Evolutionary conservation across 192 early-diverging fungal genomes (phyloP).

Genomic region (Kappamyces sp.): DNA sequence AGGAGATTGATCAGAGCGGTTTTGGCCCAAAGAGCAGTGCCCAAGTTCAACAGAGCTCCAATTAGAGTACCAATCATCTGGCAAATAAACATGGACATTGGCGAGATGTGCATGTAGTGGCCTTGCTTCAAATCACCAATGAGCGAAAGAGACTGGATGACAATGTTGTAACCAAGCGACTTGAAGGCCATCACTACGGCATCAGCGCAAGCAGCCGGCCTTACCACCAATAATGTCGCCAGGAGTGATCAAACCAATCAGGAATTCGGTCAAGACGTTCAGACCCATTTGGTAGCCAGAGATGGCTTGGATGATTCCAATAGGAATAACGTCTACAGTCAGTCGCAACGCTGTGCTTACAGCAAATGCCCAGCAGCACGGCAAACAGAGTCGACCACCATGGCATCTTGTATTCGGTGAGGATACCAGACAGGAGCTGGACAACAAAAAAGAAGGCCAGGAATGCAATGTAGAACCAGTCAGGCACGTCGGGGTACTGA

Average conservation of each 20-base stretch:
- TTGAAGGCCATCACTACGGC: slow-evolving; percentile 63
- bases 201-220: slow-evolving; percentile 39
- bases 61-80: slow-evolving; percentile 43
- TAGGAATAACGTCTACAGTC: slow-evolving; percentile 63
- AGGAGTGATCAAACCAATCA: slow-evolving; percentile 71
- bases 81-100: slow-evolving; percentile 58
- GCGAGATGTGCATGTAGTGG: slow-evolving; percentile 65
- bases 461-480: slow-evolving; percentile 47
- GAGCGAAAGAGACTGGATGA: slow-evolving; percentile 57
- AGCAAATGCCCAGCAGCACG: neutral
- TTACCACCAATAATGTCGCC: slow-evolving; percentile 31
- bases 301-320: slow-evolving; percentile 76
- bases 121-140: slow-evolving; percentile 50
- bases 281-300: slow-evolving; percentile 73
- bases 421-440: slow-evolving; percentile 34
- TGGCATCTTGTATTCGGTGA: slow-evolving; percentile 48
- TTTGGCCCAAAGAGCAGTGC: slow-evolving; percentile 12
- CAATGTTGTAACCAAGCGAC: slow-evolving; percentile 53
- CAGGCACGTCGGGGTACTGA: slow-evolving; percentile 53
- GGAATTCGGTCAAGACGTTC: slow-evolving; percentile 78
- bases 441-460: slow-evolving; percentile 42
- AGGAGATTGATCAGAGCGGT: neutral
- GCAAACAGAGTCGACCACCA: slow-evolving; percentile 52
- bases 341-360: no score
- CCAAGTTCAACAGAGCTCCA: slow-evolving; percentile 39